Base-by-base conservation (phyloP, 768 basidiomycete species). In the Leccinum subtestaceum region DNA sequence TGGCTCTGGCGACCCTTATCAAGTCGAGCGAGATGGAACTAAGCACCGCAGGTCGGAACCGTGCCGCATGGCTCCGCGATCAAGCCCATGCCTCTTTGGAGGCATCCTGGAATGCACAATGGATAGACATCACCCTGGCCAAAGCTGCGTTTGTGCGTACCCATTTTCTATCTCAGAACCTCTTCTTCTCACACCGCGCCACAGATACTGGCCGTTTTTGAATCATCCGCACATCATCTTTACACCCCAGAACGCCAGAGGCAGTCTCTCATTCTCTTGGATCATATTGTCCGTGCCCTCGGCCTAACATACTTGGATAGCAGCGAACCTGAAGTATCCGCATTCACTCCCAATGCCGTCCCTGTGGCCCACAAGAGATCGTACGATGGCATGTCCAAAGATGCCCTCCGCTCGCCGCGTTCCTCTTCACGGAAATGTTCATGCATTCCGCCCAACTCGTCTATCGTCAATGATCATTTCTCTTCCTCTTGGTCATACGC, bases 161-260 rank as follows among this genome's bases (percentile, higher is more conserved):
- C 21, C 43, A 6, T 52, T 54, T 46, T 55, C 32, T 23, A 7
- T 36, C 8, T 29, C 12, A 12, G 19, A 31, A 7, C 23, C 32
- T 19, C 29, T 48, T 10, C 34, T 60, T 59, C 64, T 70, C 45
- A 74, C 43, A 49, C 38, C 1, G 12, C 13, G 15, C n/a, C 4
- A 34, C 60, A 89, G 89, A 83, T 93, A 52, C 78, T 92, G 9
- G 87, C 90, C 5, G 75, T 93, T 3, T 93, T 89, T 64, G 91
- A 93, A 69, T 81, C 83, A 0, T 91, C 87, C 1, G 81, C 86
- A 5, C 87, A 92, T 60, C 89, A 88, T 6, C 75, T 81, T 46
- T 81, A 90, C 67, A 80, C 79, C 21, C 76, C 81, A 4, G 79
- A 82, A 21, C 80, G 85, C 13, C 80, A 84, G 11, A 75, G 77